These are phyloP conservation scores for Diddensiella transvaalensis DNA, from an alignment of 805 yeast genomes.

Conservation along the genomic window DNA sequence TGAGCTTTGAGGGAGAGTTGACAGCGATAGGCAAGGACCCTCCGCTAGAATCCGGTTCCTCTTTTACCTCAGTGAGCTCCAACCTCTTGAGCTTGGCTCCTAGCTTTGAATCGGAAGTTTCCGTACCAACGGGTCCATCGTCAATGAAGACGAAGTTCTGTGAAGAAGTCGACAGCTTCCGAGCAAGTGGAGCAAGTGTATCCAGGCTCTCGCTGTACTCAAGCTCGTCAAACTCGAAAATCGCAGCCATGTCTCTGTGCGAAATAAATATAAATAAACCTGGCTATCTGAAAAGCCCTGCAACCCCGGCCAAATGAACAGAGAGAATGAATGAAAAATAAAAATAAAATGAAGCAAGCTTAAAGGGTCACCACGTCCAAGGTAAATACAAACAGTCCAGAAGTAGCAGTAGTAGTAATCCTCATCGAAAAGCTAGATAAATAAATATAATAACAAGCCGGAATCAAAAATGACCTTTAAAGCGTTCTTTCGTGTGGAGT, in stretches of 20 bases:
- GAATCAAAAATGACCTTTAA: too few relatives aligned
- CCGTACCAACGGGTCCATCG: constrained; percentile 5
- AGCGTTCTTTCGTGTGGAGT: too few relatives aligned
- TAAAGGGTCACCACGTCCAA: not conserved
- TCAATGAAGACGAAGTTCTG: constrained; percentile 14
- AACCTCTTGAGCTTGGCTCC: constrained; percentile 1
- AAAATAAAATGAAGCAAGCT: too few relatives aligned
- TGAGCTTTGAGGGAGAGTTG: constrained; percentile 5
- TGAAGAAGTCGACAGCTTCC: constrained; percentile 2
- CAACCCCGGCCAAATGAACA: too few relatives aligned
- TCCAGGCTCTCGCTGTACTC: constrained; percentile 14
- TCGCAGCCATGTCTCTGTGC: constrained; percentile 22
- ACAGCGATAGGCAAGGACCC: constrained; percentile 10
- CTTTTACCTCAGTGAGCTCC: constrained; percentile 3
- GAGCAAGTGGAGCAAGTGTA: not conserved
- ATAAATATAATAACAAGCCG: too few relatives aligned
- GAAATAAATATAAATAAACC: too few relatives aligned
- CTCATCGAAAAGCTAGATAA: not conserved
- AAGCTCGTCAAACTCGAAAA: constrained; percentile 28
- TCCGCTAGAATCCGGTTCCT: constrained; percentile 1
- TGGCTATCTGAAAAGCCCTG: too few relatives aligned
- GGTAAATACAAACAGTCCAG: not conserved
- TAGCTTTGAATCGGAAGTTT: not conserved
- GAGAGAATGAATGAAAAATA: too few relatives aligned
- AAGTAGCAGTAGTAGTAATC: too few relatives aligned